phyloP scores from a whole-genome alignment of 257 asterid species.

The Scutellaria baicalensis region DNA sequence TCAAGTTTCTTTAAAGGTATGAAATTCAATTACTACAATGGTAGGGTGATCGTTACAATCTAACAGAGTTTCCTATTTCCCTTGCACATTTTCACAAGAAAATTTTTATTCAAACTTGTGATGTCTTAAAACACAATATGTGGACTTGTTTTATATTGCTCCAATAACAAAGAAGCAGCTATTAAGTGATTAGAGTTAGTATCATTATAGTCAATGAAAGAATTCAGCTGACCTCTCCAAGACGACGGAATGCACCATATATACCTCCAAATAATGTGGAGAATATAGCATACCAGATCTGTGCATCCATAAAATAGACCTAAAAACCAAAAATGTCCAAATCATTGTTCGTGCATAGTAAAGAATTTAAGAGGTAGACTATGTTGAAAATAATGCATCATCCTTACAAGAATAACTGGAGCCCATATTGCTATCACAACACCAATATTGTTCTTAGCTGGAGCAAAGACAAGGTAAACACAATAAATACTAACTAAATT shows the following conservation, averaged over 20 bases:
- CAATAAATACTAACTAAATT: constrained; percentile 2
- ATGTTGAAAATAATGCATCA: constrained; percentile 4
- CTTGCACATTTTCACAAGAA: not conserved
- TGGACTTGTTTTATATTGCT: not conserved
- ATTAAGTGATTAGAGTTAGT: not conserved
- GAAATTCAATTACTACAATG: not conserved
- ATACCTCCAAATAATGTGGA: constrained; percentile 89
- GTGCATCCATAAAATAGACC: constrained; percentile 93
- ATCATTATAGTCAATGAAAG: not conserved
- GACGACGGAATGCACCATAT: constrained; percentile 94
- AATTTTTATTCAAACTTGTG: not conserved
- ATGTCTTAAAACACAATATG: not conserved
- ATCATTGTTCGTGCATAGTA: not conserved
- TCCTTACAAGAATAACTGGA: constrained; percentile 65
- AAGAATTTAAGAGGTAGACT: not conserved
- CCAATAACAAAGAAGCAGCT: not conserved
- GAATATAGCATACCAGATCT: constrained; percentile 95
- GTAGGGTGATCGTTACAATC: not conserved
- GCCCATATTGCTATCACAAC: constrained; percentile 73
- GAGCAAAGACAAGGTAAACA: constrained; percentile 18
- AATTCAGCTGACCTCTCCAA: constrained; percentile 57
- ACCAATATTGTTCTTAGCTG: constrained; percentile 85
- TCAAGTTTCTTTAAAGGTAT: not conserved
- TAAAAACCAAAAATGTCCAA: constrained; percentile 13
- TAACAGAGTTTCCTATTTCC: not conserved